These are phyloP conservation scores for Leccinum longicurvipes DNA, from an alignment of 768 basidiomycete genomes.

Conservation along the genomic window DNA sequence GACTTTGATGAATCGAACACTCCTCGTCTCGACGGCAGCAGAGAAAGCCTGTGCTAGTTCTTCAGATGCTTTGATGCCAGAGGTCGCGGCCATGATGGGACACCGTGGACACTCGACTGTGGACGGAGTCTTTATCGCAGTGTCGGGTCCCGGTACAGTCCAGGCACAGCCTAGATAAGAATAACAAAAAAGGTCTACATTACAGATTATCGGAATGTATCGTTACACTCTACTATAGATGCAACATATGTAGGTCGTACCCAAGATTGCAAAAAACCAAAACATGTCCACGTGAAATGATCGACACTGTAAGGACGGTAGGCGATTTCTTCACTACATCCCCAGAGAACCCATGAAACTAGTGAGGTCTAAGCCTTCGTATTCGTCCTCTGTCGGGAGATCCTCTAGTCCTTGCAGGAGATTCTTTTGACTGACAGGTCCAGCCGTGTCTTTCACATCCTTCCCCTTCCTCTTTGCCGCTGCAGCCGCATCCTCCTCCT, in stretches of 20 bases:
- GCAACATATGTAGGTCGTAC: slow-evolving; percentile 30
- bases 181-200: slow-evolving; percentile 22
- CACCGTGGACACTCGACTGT: not conserved
- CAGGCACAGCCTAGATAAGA: not conserved
- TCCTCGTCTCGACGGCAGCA: slow-evolving; percentile 47
- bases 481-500: slow-evolving; percentile 66
- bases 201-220: slow-evolving; percentile 34
- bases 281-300: slow-evolving; percentile 20
- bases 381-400: slow-evolving; percentile 89
- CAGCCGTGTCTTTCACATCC: slow-evolving; percentile 51
- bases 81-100: slow-evolving; percentile 62
- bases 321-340: slow-evolving; percentile 34
- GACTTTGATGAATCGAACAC: slow-evolving; percentile 72
- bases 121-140: not conserved
- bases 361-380: slow-evolving; percentile 79
- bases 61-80: slow-evolving; percentile 63
- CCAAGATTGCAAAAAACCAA: slow-evolving; percentile 13
- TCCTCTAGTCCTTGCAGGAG: slow-evolving; percentile 89
- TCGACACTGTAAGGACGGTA: not conserved
- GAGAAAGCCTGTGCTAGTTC: slow-evolving; percentile 58
- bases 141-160: not conserved
- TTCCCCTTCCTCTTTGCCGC: slow-evolving; percentile 43
- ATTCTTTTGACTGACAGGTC: slow-evolving; percentile 73
- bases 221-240: slow-evolving; percentile 34
- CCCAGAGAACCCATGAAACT: slow-evolving; percentile 86